Conservation (phyloP, 208 protist species). For the Leishmania gerbilli region DNA sequence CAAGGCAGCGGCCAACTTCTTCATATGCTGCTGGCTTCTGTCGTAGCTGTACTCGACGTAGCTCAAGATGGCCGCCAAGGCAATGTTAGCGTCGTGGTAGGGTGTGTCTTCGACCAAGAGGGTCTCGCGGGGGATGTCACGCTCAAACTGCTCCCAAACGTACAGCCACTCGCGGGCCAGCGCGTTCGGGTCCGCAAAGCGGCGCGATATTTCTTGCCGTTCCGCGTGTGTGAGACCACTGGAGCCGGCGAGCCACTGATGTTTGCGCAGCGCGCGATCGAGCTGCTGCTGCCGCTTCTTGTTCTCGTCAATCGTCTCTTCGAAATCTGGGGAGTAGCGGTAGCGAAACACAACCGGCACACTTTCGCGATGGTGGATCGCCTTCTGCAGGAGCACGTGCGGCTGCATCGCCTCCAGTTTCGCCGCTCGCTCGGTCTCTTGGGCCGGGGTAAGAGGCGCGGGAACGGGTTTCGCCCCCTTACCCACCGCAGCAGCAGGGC, state of each 20-base stretch:
- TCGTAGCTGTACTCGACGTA: slow-evolving; percentile 62
- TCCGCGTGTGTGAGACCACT: slow-evolving; percentile 9
- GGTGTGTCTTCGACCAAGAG: slow-evolving; percentile 47
- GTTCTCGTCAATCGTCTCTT: slow-evolving; percentile 23
- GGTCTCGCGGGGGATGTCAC: slow-evolving; percentile 54
- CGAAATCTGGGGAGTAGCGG: slow-evolving; percentile 29
- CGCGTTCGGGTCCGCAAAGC: slow-evolving; percentile 29
- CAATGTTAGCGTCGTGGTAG: slow-evolving; percentile 39
- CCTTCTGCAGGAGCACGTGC: slow-evolving; percentile 34
- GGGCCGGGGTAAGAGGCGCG: not conserved
- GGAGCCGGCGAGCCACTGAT: slow-evolving; percentile 10
- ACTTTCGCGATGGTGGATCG: slow-evolving; percentile 14
- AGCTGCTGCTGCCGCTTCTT: slow-evolving; percentile 21
- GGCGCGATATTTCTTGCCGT: slow-evolving; percentile 15
- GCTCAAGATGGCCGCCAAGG: slow-evolving; percentile 51
- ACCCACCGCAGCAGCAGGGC: not conserved
- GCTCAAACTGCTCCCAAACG: slow-evolving; percentile 62
- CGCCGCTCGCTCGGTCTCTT: slow-evolving; percentile 1
- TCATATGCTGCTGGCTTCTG: slow-evolving; percentile 22
- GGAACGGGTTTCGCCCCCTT: not conserved
- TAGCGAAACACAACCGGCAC: slow-evolving; percentile 44
- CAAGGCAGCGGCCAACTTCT: slow-evolving; percentile 23
- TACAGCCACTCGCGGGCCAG: slow-evolving; percentile 43
- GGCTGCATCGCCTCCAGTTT: slow-evolving; percentile 26
- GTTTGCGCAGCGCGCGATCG: slow-evolving; percentile 15